These are phyloP conservation scores for Penicillium brasilianum DNA, from an alignment of 2,329 filamentous ascomycete genomes.

Conservation along the genomic window DNA sequence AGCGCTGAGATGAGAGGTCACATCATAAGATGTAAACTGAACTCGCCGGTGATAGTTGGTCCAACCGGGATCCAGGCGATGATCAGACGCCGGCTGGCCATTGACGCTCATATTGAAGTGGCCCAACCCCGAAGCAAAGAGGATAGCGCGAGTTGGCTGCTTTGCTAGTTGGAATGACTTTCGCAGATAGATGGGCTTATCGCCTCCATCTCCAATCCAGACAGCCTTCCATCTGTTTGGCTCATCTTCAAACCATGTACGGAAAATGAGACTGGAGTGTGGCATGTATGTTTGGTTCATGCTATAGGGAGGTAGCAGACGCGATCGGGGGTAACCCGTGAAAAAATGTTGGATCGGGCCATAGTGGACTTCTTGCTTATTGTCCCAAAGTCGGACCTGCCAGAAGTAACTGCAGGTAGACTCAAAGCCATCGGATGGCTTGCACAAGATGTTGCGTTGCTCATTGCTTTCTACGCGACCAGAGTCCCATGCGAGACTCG, in stretches of 20 bases:
- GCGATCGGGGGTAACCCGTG: conserved; percentile 28
- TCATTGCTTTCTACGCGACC: conserved; percentile 26
- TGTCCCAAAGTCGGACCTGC: conserved; percentile 30
- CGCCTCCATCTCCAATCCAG: conserved; percentile 34
- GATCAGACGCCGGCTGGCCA: conserved; percentile 26
- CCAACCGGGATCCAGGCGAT: conserved; percentile 33
- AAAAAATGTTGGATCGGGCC: conserved; percentile 31
- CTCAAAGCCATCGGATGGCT: conserved; percentile 22
- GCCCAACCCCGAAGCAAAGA: conserved; percentile 32
- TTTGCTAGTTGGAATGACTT: conserved; percentile 24
- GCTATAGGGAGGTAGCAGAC: conserved; percentile 31
- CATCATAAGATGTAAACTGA: conserved; percentile 52
- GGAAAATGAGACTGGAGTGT: conserved; percentile 32
- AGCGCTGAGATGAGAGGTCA: conserved; percentile 40
- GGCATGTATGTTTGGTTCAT: conserved; percentile 38
- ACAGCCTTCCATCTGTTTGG: conserved; percentile 33
- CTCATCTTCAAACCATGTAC: conserved; percentile 33
- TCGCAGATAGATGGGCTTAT: conserved; percentile 33
- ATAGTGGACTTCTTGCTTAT: conserved; percentile 12
- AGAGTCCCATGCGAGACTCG: conserved; percentile 27
- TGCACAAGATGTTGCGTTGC: conserved; percentile 33
- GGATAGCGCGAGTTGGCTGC: conserved; percentile 21
- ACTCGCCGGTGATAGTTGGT: conserved; percentile 33
- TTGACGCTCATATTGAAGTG: conserved; percentile 34
- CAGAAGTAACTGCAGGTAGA: conserved; percentile 30